Evolutionary conservation across 257 asterid genomes (phyloP).

Genomic region (Cruciata laevipes): DNA sequence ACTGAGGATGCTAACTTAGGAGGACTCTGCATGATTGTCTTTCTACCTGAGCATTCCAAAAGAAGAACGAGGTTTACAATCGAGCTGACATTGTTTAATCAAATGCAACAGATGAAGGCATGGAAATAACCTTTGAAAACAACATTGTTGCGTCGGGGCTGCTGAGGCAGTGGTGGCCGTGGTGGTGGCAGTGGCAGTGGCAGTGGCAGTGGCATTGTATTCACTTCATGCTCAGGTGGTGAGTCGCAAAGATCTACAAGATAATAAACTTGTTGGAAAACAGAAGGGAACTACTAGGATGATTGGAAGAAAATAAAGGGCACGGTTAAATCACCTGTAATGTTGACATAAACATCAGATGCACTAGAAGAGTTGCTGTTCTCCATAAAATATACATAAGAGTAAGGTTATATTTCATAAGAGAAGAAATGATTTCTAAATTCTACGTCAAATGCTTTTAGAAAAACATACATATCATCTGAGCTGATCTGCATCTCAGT

Average conservation of each 20-base stretch:
- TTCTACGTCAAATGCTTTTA: not conserved
- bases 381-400: conserved; percentile 10
- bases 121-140: conserved; percentile 52
- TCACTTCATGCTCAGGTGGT: conserved; percentile 35
- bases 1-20: conserved; percentile 53
- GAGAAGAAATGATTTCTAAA: not conserved
- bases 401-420: not conserved
- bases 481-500: conserved; percentile 28
- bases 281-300: conserved; percentile 1
- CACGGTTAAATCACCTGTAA: conserved; percentile 34
- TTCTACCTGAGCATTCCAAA: conserved; percentile 45
- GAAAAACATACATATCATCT: conserved; percentile 50
- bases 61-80: not conserved
- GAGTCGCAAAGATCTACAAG: conserved; percentile 48
- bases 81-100: not conserved
- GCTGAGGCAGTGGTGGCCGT: conserved; percentile 11
- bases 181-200: conserved; percentile 14
- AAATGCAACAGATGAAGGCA: no score
- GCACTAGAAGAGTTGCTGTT: conserved; percentile 38
- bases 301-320: no score
- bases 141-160: conserved; percentile 38
- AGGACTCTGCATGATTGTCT: conserved; percentile 60
- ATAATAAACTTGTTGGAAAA: conserved; percentile 5
- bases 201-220: conserved; percentile 18
- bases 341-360: conserved; percentile 49